Base-by-base conservation (phyloP, 805 yeast species). In the Yarrowia keelungensis region DNA sequence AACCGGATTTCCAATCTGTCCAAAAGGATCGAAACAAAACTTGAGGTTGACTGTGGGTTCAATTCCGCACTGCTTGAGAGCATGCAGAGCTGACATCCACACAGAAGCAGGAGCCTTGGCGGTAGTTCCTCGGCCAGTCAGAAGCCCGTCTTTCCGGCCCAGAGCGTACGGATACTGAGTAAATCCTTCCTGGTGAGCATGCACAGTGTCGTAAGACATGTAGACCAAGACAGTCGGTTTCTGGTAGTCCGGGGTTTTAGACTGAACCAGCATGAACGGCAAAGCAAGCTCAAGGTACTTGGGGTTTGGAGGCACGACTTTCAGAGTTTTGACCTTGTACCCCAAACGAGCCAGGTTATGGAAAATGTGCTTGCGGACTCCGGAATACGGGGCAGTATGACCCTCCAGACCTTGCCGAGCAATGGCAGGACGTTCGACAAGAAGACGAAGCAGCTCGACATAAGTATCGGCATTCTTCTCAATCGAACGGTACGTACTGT, bases 21-120 rank as follows among this genome's bases (percentile, higher is more conserved):
- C 62, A 16, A 53, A 9, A 4, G 59, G 59, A 9, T 53, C 59
- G 9, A 53, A 15, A 22, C 43, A 39, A 8, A 53, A 39, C 35
- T 39, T 38, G 45, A 53, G 5, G 8, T 53, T 53, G 14, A 36
- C 59, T 1, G 32, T 39, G n/a, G n/a, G 9, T 3, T 26, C 10
- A 2, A 38, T 11, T 4, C 39, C 39, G 9, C 35, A 32, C 4
- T 12, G 5, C 3, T 14, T 9, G 45, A 53, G 19, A 2, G 16
- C 15, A 0, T 35, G 14, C 32, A 53, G 10, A 38, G 59, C 59
- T 3, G 9, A 8, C 2, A 53, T 3, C 59, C 59, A 53, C 2
- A 16, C 59, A 38, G 59, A 36, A 22, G 39, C 2, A 0, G 12
- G 45, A 9, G 16, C 12, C 26, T 53, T 53, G 8, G 45, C 1